phyloP scores from a whole-genome alignment of 495 filamentous ascomycete species.

The Aspergillus wentii region DNA sequence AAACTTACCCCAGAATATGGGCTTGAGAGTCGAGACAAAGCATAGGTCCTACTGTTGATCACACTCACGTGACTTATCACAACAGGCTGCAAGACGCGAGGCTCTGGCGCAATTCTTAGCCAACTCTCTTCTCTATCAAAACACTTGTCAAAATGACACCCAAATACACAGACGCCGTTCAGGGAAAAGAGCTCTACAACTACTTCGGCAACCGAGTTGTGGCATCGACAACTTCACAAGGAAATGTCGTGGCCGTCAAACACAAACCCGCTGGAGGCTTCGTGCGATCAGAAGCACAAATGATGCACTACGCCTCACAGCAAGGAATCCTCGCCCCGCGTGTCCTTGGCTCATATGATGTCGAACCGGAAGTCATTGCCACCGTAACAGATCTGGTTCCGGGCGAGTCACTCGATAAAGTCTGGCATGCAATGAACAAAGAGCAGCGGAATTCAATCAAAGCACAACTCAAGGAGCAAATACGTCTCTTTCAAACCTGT shows the following conservation, averaged over 20 bases:
- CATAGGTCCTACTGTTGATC: too few relatives aligned
- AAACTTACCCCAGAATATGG: too few relatives aligned
- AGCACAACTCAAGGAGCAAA: conserved; percentile 7
- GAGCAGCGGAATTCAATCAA: conserved; percentile 1
- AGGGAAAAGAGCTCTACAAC: conserved; percentile 6
- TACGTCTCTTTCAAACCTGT: conserved; percentile 1
- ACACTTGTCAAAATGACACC: too few relatives aligned
- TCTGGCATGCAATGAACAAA: conserved; percentile 6
- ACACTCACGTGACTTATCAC: too few relatives aligned
- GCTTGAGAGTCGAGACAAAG: too few relatives aligned
- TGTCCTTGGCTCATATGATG: conserved; percentile 4
- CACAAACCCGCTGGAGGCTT: conserved; percentile 3
- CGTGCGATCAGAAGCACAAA: conserved; percentile 4
- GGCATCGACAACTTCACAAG: conserved; percentile 1
- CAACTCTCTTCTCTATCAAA: too few relatives aligned
- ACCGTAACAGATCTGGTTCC: conserved; percentile 7
- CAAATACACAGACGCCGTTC: conserved; percentile 1
- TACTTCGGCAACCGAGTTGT: conserved; percentile 9
- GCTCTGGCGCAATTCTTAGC: too few relatives aligned
- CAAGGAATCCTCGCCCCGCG: conserved; percentile 5
- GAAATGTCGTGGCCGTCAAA: conserved; percentile 7
- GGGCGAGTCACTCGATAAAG: conserved; percentile 5
- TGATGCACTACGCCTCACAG: conserved; percentile 7
- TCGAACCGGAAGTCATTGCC: conserved; percentile 1
- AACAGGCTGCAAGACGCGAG: too few relatives aligned